Percentiles rank a stretch among this genome's conserved stretches.
Conservation (phyloP, 805 yeast species). For the Wickerhamiella kazuoi region DNA sequence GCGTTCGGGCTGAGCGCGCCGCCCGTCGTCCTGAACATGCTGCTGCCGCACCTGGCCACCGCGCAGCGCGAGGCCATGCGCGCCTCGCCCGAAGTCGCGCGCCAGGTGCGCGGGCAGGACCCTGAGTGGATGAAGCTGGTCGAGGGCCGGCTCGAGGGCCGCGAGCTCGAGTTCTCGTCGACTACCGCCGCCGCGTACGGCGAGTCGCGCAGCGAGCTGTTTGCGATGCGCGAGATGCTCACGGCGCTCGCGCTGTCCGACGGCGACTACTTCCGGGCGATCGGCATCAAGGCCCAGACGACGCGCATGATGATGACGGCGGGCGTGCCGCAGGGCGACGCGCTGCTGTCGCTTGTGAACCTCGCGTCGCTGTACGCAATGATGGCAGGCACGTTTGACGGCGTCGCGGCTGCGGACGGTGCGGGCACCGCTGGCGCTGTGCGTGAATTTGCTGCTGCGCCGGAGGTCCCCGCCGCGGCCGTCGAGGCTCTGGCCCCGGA, state of each 20-base stretch:
- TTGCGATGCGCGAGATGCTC: slow-evolving; percentile 58
- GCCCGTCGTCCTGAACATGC: slow-evolving; percentile 34
- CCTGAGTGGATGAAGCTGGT: slow-evolving; percentile 8
- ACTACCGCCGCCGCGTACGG: slow-evolving; percentile 4
- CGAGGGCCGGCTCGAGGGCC: slow-evolving; percentile 6
- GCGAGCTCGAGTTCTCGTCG: slow-evolving; percentile 6
- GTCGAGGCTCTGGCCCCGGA: neutral
- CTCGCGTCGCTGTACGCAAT: slow-evolving; percentile 51
- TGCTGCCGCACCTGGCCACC: slow-evolving; percentile 41
- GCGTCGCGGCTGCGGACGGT: slow-evolving; percentile 13
- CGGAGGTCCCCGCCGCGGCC: neutral
- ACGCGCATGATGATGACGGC: slow-evolving; percentile 61
- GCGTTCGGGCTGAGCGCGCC: slow-evolving; percentile 23
- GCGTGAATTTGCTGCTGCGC: neutral
- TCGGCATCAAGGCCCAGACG: slow-evolving; percentile 42
- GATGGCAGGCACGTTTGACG: slow-evolving; percentile 45
- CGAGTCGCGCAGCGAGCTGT: slow-evolving; percentile 51
- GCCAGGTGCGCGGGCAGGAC: slow-evolving; percentile 9
- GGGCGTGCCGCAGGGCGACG: slow-evolving; percentile 45
- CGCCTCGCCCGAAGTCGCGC: slow-evolving; percentile 13
- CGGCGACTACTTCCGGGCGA: slow-evolving; percentile 48
- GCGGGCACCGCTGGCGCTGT: neutral
- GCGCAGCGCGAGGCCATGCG: slow-evolving; percentile 48
- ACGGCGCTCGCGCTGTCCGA: slow-evolving; percentile 52
- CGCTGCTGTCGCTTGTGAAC: slow-evolving; percentile 48